A percentile compares a stretch with the other conserved stretches of the same genome.
Conservation (phyloP, 2,329 filamentous ascomycete species). For the Arthrinium puccinioides region DNA sequence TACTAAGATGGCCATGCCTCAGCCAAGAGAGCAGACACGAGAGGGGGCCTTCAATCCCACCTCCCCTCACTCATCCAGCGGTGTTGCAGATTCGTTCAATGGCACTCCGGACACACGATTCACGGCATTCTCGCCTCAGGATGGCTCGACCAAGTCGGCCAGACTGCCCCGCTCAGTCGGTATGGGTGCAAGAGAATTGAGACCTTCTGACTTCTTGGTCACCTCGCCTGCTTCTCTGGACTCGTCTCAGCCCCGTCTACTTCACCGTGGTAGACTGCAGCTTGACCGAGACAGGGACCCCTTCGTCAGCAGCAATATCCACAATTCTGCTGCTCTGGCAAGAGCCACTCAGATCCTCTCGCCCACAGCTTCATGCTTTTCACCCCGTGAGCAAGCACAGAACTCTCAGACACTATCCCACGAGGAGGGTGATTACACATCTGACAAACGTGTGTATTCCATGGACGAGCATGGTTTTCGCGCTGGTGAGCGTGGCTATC, state of each 20-base stretch:
- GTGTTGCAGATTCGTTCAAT: slow-evolving; percentile 48
- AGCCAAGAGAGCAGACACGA: no score
- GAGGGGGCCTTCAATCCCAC: no score
- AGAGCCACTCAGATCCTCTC: slow-evolving; percentile 45
- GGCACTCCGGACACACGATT: slow-evolving; percentile 59
- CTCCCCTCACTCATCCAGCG: slow-evolving; percentile 46
- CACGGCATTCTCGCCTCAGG: slow-evolving; percentile 57
- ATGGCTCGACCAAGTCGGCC: slow-evolving; percentile 37
- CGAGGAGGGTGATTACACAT: slow-evolving; percentile 12
- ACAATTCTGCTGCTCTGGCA: no score
- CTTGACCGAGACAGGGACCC: slow-evolving; percentile 38
- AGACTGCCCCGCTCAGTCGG: slow-evolving; percentile 26
- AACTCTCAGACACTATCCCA: no score
- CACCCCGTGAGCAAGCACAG: no score
- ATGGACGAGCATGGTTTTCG: slow-evolving; percentile 5
- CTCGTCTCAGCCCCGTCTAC: slow-evolving; percentile 9
- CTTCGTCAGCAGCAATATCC: slow-evolving; percentile 37
- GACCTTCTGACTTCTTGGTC: slow-evolving; percentile 14
- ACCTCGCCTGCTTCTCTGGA: slow-evolving; percentile 16
- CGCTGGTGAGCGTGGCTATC: neutral
- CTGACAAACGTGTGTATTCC: no score
- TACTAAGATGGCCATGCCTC: no score
- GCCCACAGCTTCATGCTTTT: slow-evolving; percentile 56
- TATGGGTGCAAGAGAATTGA: slow-evolving; percentile 20
- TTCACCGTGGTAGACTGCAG: slow-evolving; percentile 13